Evolutionary conservation across 2,329 filamentous ascomycete genomes (phyloP).

Genomic region (Paraconiothyrium brasiliense): DNA sequence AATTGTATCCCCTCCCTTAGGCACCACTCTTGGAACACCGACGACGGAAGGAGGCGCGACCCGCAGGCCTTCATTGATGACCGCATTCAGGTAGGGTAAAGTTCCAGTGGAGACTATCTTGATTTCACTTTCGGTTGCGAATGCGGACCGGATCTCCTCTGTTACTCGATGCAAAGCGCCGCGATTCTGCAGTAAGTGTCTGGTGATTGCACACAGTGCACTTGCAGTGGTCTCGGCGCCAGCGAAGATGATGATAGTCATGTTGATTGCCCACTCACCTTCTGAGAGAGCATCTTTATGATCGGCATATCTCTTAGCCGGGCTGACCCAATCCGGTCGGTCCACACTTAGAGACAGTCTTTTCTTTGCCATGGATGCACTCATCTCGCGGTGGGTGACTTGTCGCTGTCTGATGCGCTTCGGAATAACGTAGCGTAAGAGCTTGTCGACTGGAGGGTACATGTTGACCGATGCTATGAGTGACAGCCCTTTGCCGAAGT

Average conservation of each 20-base stretch:
- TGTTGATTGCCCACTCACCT: slow-evolving; percentile 52
- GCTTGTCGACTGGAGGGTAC: slow-evolving; percentile 36
- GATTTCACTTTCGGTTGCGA: slow-evolving; percentile 40
- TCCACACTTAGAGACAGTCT: slow-evolving; percentile 30
- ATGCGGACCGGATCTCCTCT: slow-evolving; percentile 35
- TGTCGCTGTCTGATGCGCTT: slow-evolving; percentile 33
- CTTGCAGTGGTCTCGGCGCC: slow-evolving; percentile 57
- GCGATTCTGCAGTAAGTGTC: slow-evolving; percentile 42
- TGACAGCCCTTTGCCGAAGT: slow-evolving; percentile 39
- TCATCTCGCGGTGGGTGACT: slow-evolving; percentile 36
- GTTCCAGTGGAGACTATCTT: slow-evolving; percentile 27
- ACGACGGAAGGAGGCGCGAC: slow-evolving; percentile 33
- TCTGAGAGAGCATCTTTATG: slow-evolving; percentile 28
- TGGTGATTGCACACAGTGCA: slow-evolving; percentile 47
- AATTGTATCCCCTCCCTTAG: slow-evolving; percentile 35
- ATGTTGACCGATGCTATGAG: slow-evolving; percentile 40
- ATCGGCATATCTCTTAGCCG: slow-evolving; percentile 34
- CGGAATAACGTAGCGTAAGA: slow-evolving; percentile 37
- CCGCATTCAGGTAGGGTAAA: slow-evolving; percentile 40
- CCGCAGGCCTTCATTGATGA: slow-evolving; percentile 37
- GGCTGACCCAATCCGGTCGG: slow-evolving; percentile 41
- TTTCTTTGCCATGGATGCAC: slow-evolving; percentile 32
- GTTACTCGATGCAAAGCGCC: slow-evolving; percentile 36
- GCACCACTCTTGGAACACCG: slow-evolving; percentile 34
- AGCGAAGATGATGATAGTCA: slow-evolving; percentile 51